These are phyloP conservation scores for Cantharellus anzutake DNA, from an alignment of 768 basidiomycete species.

Conservation along the genomic window DNA sequence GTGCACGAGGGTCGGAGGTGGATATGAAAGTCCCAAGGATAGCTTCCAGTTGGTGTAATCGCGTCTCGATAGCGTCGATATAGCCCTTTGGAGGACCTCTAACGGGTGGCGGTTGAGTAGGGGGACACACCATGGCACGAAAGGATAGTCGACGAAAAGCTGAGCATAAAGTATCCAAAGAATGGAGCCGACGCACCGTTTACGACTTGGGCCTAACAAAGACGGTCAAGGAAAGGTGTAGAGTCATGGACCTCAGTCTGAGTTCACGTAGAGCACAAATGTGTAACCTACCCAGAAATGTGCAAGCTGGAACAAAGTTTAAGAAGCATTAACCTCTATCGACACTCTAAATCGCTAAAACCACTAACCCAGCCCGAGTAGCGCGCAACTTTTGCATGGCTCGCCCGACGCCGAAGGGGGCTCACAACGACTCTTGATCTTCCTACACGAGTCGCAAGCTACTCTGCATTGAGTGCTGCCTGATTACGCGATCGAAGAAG, in stretches of 20 bases:
- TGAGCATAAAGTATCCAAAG: conserved; percentile 21
- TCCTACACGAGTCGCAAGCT: conserved; percentile 79
- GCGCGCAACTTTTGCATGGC: conserved; percentile 58
- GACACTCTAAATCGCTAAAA: conserved; percentile 1
- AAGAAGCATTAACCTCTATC: too few relatives aligned
- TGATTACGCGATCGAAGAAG: background rate
- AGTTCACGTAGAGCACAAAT: background rate
- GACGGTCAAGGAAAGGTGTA: conserved; percentile 11
- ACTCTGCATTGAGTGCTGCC: too few relatives aligned
- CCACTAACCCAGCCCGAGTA: conserved; percentile 32
- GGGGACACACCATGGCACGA: too few relatives aligned
- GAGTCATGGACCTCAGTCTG: conserved; percentile 19
- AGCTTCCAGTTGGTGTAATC: conserved; percentile 80
- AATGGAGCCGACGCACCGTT: conserved; percentile 11
- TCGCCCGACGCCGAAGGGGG: conserved; percentile 31
- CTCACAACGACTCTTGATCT: conserved; percentile 78
- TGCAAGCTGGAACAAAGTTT: background rate
- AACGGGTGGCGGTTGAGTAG: background rate
- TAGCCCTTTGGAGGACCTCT: conserved; percentile 83
- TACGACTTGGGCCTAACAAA: conserved; percentile 12
- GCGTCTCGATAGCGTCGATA: conserved; percentile 84
- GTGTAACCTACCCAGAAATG: background rate
- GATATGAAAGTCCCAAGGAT: conserved; percentile 56
- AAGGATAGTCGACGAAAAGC: conserved; percentile 63
- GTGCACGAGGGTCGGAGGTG: conserved; percentile 27